These are phyloP conservation scores for Bryoerythrophyllum caledonicum DNA, from an alignment of 225 moss, liverwort and hornwort genomes.

Conservation along the genomic window DNA sequence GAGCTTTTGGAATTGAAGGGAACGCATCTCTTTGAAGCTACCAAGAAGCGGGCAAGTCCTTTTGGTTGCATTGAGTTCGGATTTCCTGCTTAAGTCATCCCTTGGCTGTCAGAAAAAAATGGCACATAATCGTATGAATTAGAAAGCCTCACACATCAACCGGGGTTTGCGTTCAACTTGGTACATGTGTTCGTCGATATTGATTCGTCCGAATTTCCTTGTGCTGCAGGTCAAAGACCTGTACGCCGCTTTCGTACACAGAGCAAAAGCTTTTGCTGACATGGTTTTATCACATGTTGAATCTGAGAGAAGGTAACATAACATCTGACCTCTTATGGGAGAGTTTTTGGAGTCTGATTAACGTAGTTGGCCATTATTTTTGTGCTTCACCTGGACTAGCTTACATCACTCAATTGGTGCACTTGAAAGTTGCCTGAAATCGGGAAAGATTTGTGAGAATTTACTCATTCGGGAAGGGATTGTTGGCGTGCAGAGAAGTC, in stretches of 20 bases:
- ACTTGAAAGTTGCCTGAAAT: conserved; percentile 21
- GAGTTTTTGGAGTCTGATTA: conserved; percentile 3
- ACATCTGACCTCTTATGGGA: conserved; percentile 15
- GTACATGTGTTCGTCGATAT: conserved; percentile 2
- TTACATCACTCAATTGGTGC: conserved; percentile 7
- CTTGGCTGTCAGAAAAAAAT: conserved; percentile 10
- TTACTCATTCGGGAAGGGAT: conserved; percentile 46
- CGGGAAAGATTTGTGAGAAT: conserved; percentile 27
- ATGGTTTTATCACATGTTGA: conserved; percentile 54
- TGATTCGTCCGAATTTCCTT: background rate
- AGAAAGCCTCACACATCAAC: too few relatives aligned
- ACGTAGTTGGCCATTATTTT: conserved; percentile 4
- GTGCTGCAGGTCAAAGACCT: conserved; percentile 59
- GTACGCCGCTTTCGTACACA: conserved; percentile 53
- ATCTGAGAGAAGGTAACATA: conserved; percentile 57
- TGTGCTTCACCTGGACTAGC: conserved; percentile 2
- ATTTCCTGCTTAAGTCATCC: background rate
- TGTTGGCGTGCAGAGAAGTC: conserved; percentile 79
- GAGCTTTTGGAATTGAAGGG: conserved; percentile 83
- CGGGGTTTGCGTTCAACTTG: too few relatives aligned
- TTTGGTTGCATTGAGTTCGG: conserved; percentile 10
- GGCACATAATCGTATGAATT: conserved; percentile 3
- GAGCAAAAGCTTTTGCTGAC: conserved; percentile 71
- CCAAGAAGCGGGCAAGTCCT: conserved; percentile 56
- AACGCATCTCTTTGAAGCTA: conserved; percentile 73